These are phyloP conservation scores for Hyphodiscus hymeniophilus DNA, from an alignment of 495 filamentous ascomycete genomes.

Conservation along the genomic window DNA sequence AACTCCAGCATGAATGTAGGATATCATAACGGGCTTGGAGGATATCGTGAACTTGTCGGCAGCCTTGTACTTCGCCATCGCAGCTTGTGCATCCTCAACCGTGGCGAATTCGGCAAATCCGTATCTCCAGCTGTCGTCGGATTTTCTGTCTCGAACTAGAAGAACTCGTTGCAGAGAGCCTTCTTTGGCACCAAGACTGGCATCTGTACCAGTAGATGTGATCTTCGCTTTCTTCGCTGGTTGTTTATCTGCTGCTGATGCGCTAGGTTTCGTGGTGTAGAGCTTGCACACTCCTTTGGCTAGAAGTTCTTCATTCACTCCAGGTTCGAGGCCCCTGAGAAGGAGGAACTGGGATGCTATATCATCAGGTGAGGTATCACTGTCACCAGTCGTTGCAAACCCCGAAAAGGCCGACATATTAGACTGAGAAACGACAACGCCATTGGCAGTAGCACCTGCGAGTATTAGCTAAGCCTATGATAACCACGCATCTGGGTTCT, in stretches of 20 bases:
- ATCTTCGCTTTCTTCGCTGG: constrained; percentile 53
- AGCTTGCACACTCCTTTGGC: constrained; percentile 75
- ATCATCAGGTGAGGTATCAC: constrained; percentile 68
- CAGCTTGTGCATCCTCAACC: constrained; percentile 67
- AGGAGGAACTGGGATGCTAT: constrained; percentile 76
- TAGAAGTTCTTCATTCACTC: constrained; percentile 68
- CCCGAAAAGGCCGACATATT: constrained; percentile 22
- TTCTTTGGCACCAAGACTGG: constrained; percentile 66
- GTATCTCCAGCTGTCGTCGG: constrained; percentile 74
- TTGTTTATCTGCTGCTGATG: constrained; percentile 30
- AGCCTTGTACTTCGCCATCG: constrained; percentile 63
- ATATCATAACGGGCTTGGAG: constrained; percentile 64
- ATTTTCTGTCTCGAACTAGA: constrained; percentile 66
- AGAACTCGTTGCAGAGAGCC: constrained; percentile 71
- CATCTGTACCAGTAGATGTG: constrained; percentile 64
- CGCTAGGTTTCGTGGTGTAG: constrained; percentile 46
- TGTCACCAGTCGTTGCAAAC: constrained; percentile 62
- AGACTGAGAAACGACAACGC: constrained; percentile 16
- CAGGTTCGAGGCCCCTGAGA: constrained; percentile 63
- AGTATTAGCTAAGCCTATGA: constrained; percentile 5
- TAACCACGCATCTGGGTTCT: constrained; percentile 22
- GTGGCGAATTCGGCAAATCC: constrained; percentile 87
- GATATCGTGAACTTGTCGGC: constrained; percentile 81
- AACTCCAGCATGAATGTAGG: constrained; percentile 79
- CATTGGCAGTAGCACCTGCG: constrained; percentile 23